Base-by-base conservation (phyloP, 2,329 filamentous ascomycete genomes). In the Scorias spongiosa region DNA sequence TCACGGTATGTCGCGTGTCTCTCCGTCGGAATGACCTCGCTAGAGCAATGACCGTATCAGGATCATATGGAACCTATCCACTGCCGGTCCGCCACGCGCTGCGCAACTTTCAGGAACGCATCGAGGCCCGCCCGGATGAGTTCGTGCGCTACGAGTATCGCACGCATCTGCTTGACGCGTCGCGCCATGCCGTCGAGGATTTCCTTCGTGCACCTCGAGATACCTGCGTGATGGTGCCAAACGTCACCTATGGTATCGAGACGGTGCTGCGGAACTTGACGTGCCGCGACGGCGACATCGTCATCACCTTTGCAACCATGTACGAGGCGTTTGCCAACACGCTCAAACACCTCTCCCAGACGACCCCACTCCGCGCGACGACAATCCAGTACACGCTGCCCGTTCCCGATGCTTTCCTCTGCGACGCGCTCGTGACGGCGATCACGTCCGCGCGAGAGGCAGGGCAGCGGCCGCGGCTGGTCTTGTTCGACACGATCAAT, bases 51-150 rank as follows among this genome's bases (percentile, higher is more conserved):
- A 11, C 12, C 18, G 15, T 10, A 20, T 12, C 26, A 78, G 82
- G 85, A 40, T 93, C 86, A 1, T 94, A 84, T 58, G 88, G 88
- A 29, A 79, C 80, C 2, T 78, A 80, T 53, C 87, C 88, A 3
- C 66, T 63, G 9, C 58, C 64, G 15, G 70, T 95, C 46, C 74
- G 71, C 11, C 62, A 71, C 11, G 70, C 69, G 41, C 70, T 81
- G 17, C 76, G 73, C 12, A 55, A 67, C n/a, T 82, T 80, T 54
- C 80, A 88, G 57, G 74, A 80, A 48, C 64, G 68, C 4, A 66
- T 70, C 30, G 87, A 94, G 65, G 66, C 72, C 1, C 68, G 67
- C 0, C 84, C 87, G 0, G 88, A 95, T 62, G 60, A 65, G 6
- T 94, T 87, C 66, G 78, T 91, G 57, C 78, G 82, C 17, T 82